Base-by-base conservation (phyloP, 2,329 filamentous ascomycete species). In the Conoideocrella luteorostrata region DNA sequence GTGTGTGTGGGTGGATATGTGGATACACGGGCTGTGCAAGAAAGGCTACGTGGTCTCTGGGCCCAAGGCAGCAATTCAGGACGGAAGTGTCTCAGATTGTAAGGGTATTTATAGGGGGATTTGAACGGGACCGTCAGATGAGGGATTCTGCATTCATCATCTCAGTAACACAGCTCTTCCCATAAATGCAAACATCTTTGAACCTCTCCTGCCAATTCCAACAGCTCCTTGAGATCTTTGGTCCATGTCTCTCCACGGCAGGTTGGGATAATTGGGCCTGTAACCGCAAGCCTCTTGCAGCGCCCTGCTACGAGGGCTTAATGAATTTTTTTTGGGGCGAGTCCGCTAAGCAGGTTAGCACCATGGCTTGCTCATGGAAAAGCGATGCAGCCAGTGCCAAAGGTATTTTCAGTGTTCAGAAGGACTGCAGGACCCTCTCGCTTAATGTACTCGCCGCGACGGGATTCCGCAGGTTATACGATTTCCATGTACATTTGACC, bases 221-320 rank as follows among this genome's bases (percentile, higher is more conserved):
- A n/a, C n/a, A 39, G 34, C 10, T 44, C 6, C 42, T 44, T 11
- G 42, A 39, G 15, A 12, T 44, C 15, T 43, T 29, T 21, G 41
- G 41, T 5, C 41, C 41, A 7, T 43, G 21, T 23, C 2, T 43
- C 32, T 38, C 22, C 11, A 43, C 41, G 5, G 41, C 22, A 22
- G 41, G 41, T 3, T 38, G 20, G 33, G 32, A 44, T 21, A 35
- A 44, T 29, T 44, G 42, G 42, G 4, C 42, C 10, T 35, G 42
- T 11, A 26, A 44, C 34, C 42, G 35, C 35, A 44, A 44, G 26
- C 5, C 35, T 1, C 17, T 44, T 12, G 34, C 26, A 10, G 42
- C 35, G 7, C 42, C 35, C 13, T 44, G 32, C 28, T 39, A 36
- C 30, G 30, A 33, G 3, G n/a, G n/a, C 30, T 13, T 33, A 7